These are phyloP conservation scores for Kodamaea derodonti DNA, from an alignment of 1,139 yeast genomes.

Conservation along the genomic window DNA sequence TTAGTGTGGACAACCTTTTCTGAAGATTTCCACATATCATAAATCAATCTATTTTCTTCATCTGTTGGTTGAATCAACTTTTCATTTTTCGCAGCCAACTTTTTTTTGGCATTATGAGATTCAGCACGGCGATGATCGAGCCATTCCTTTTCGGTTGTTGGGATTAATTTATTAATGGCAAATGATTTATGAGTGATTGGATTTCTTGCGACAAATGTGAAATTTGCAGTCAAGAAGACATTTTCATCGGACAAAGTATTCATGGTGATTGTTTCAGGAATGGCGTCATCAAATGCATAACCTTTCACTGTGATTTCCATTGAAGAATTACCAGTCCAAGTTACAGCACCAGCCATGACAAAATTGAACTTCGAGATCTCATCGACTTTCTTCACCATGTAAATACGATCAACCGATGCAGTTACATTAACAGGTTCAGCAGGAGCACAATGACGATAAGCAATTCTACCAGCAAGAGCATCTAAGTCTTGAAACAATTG, in stretches of 20 bases:
- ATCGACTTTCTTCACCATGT: constrained; percentile 81
- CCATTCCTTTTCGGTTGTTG: constrained; percentile 73
- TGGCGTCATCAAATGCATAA: constrained; percentile 58
- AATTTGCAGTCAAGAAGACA: constrained; percentile 75
- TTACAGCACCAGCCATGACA: constrained; percentile 79
- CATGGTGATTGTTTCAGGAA: constrained; percentile 41
- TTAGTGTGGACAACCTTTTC: constrained; percentile 33
- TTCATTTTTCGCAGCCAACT: constrained; percentile 64
- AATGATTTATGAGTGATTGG: constrained; percentile 85
- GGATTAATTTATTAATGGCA: constrained; percentile 77
- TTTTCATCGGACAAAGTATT: constrained; percentile 46
- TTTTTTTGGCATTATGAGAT: constrained; percentile 81
- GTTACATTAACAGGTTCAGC: constrained; percentile 93
- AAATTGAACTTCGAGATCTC: constrained; percentile 73
- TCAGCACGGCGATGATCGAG: constrained; percentile 84
- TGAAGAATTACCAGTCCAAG: constrained; percentile 92
- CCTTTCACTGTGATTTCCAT: constrained; percentile 95
- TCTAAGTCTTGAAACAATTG: constrained; percentile 90
- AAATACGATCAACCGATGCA: constrained; percentile 89
- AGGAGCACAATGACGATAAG: constrained; percentile 82
- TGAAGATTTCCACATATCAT: constrained; percentile 70
- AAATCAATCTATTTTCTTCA: constrained; percentile 68
- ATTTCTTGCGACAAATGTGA: constrained; percentile 92
- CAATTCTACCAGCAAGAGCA: constrained; percentile 84
- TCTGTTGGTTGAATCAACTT: constrained; percentile 68